A percentile compares a stretch with the other conserved stretches of the same genome.
Conservation (phyloP, 169 alveolate species). For the Plasmodium gaboni region DNA sequence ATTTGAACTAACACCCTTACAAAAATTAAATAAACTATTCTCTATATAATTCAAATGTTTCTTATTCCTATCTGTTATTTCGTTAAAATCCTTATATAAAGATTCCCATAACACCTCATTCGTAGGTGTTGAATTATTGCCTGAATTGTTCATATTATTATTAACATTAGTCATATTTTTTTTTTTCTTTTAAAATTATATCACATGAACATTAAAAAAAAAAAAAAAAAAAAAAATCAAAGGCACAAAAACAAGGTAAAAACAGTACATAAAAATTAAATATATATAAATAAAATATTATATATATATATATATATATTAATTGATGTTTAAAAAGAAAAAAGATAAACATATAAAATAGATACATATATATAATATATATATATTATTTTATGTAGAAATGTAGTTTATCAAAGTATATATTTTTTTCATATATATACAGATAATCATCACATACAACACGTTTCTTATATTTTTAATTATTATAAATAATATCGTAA, state of each 20-base stretch:
- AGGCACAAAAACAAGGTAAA: neutral
- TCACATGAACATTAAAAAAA: neutral
- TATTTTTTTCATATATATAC: too few relatives aligned
- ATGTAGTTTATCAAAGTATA: too few relatives aligned
- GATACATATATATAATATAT: too few relatives aligned
- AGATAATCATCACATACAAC: too few relatives aligned
- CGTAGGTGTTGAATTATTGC: neutral
- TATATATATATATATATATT: too few relatives aligned
- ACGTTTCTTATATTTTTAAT: too few relatives aligned
- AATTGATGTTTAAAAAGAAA: too few relatives aligned
- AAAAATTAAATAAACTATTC: conserved; percentile 55
- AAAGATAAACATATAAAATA: too few relatives aligned
- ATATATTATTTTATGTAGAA: too few relatives aligned
- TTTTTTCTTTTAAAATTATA: neutral
- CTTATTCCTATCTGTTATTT: conserved; percentile 57
- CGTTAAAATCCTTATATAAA: conserved; percentile 62
- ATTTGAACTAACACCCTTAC: conserved; percentile 51
- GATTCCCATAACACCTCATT: conserved; percentile 67
- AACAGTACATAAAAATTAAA: neutral
- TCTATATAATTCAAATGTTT: conserved; percentile 53
- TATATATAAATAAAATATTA: neutral
- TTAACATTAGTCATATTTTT: conserved; percentile 6
- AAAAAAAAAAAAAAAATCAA: neutral
- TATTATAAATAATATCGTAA: too few relatives aligned
- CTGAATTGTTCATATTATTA: neutral